Evolutionary conservation across 306 rosid species (phyloP).

Genomic region (Casuarina glauca): DNA sequence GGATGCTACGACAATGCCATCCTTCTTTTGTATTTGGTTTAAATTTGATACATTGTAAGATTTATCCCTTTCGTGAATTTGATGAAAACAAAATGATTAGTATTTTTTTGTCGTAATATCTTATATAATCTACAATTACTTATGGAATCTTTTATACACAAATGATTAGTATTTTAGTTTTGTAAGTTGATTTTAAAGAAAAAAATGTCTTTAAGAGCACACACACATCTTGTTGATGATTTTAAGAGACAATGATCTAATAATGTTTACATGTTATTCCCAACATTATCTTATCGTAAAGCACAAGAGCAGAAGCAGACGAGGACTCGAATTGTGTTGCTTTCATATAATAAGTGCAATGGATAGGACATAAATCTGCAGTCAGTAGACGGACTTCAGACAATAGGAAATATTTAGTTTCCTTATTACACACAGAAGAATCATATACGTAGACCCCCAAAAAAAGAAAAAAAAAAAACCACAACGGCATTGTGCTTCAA

Average conservation of each 20-base stretch:
- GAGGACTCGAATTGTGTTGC: not conserved
- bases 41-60: constrained; percentile 46
- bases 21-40: constrained; percentile 41
- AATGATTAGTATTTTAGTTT: no score
- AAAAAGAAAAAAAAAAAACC: no score
- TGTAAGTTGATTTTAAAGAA: no score
- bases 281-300: not conserved
- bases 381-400: not conserved
- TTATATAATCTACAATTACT: no score
- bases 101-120: not conserved
- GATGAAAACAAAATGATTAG: constrained; percentile 34
- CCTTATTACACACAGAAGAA: not conserved
- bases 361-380: not conserved
- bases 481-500: constrained; percentile 8
- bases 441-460: no score
- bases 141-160: no score
- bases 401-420: not conserved
- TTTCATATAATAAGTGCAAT: not conserved
- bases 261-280: not conserved
- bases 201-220: no score
- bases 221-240: not conserved
- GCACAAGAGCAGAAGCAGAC: not conserved
- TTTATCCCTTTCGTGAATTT: constrained; percentile 35
- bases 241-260: not conserved
- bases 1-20: constrained; percentile 37